A percentile compares a stretch with the other conserved stretches of the same genome.
These are phyloP conservation scores for Pichia paraexigua DNA, from an alignment of 805 yeast species.

Conservation along the genomic window DNA sequence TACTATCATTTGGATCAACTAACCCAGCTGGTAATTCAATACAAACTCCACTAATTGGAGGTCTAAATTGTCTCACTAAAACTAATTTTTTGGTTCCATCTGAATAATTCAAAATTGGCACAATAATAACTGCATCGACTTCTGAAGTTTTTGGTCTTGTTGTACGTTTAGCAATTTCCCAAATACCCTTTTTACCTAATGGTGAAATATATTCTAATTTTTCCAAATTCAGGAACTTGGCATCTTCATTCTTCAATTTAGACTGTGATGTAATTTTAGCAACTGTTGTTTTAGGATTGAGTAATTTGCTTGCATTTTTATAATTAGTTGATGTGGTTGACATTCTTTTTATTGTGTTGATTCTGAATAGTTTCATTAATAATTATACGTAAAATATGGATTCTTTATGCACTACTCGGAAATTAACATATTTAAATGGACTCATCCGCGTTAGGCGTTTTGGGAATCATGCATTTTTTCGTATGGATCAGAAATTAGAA, in stretches of 20 bases:
- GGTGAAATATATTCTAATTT: conserved; percentile 70
- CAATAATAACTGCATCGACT: conserved; percentile 86
- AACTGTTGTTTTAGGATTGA: conserved; percentile 15
- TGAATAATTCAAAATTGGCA: conserved; percentile 47
- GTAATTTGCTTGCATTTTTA: conserved; percentile 7
- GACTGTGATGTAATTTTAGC: conserved; percentile 26
- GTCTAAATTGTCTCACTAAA: conserved; percentile 85
- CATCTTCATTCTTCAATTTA: conserved; percentile 33
- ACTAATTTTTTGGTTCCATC: conserved; percentile 39
- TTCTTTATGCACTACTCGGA: too few relatives aligned
- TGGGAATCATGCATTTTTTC: too few relatives aligned
- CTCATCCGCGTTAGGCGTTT: background rate
- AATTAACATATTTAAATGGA: background rate
- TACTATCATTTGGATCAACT: conserved; percentile 73
- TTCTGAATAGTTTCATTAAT: background rate
- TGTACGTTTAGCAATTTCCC: conserved; percentile 86
- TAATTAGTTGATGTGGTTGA: conserved; percentile 1
- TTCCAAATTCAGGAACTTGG: conserved; percentile 61
- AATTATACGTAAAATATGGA: too few relatives aligned
- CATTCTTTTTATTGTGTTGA: conserved; percentile 1
- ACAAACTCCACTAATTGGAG: conserved; percentile 83
- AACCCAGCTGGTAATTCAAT: conserved; percentile 95
- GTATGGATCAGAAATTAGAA: too few relatives aligned
- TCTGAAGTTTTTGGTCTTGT: conserved; percentile 58
- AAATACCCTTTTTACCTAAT: conserved; percentile 56